These are phyloP conservation scores for Thalassiosira oceanica DNA, from an alignment of 352 stramenopile species.

Conservation along the genomic window DNA sequence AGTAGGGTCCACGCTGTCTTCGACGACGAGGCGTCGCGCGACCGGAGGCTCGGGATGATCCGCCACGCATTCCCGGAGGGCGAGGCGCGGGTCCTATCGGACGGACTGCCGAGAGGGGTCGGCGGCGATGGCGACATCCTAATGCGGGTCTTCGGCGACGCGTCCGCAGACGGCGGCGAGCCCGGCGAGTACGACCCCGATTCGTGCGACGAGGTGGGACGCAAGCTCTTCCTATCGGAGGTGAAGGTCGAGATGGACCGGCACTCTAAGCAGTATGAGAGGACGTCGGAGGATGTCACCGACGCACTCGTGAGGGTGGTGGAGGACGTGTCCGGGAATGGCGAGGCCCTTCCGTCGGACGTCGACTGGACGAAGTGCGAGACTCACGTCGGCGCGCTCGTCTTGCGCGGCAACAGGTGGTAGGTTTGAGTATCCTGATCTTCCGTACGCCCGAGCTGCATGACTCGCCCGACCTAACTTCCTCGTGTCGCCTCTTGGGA, in stretches of 20 bases:
- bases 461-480: too few relatives aligned
- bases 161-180: neutral
- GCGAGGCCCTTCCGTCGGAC: neutral
- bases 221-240: conserved; percentile 38
- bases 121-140: neutral
- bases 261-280: conserved; percentile 62
- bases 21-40: conserved; percentile 8
- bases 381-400: conserved; percentile 41
- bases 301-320: conserved; percentile 20
- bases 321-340: neutral
- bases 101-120: conserved; percentile 3
- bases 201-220: conserved; percentile 34
- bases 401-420: conserved; percentile 60
- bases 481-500: too few relatives aligned
- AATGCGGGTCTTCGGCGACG: conserved; percentile 7
- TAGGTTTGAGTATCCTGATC: too few relatives aligned
- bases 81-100: neutral
- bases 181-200: conserved; percentile 42
- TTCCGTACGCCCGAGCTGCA: too few relatives aligned
- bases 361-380: conserved; percentile 49
- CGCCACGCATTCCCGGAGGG: conserved; percentile 19
- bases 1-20: conserved; percentile 24
- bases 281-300: conserved; percentile 49
- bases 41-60: conserved; percentile 8
- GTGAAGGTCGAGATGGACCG: conserved; percentile 54